Conservation (phyloP, 2,329 filamentous ascomycete species). For the Aspergillus sp. region DNA sequence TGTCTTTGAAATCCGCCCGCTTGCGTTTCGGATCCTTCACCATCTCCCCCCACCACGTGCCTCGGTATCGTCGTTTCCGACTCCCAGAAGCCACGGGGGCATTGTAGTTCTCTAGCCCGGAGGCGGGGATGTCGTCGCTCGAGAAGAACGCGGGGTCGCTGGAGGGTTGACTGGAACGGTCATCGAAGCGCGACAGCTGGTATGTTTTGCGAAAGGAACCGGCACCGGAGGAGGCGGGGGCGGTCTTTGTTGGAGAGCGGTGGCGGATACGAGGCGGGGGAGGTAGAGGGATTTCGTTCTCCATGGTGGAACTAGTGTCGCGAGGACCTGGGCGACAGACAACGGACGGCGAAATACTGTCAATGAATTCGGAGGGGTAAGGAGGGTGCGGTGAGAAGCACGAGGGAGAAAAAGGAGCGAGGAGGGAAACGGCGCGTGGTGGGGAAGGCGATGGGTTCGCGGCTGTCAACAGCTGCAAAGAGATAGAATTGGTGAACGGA, state of each 20-base stretch:
- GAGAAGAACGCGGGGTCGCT: slow-evolving; percentile 49
- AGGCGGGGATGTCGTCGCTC: slow-evolving; percentile 47
- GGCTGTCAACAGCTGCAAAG: neutral
- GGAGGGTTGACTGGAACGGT: slow-evolving; percentile 39
- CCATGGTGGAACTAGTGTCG: slow-evolving; percentile 26
- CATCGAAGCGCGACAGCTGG: slow-evolving; percentile 33
- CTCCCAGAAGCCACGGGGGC: slow-evolving; percentile 20
- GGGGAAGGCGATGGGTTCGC: neutral
- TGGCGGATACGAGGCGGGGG: slow-evolving; percentile 37
- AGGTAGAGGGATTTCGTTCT: slow-evolving; percentile 40
- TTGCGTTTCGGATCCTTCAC: slow-evolving; percentile 37
- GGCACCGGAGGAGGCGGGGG: slow-evolving; percentile 11
- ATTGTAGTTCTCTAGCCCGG: slow-evolving; percentile 46
- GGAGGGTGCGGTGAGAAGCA: neutral
- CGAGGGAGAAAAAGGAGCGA: neutral
- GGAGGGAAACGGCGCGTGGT: neutral
- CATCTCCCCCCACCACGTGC: slow-evolving; percentile 48
- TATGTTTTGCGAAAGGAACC: slow-evolving; percentile 24
- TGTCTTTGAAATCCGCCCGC: slow-evolving; percentile 44
- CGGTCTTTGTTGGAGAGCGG: slow-evolving; percentile 29
- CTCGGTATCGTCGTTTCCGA: slow-evolving; percentile 43
- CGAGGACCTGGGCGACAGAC: neutral
- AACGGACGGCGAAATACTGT: neutral
- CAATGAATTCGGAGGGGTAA: neutral
- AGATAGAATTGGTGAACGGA: neutral